phyloP scores from a whole-genome alignment of 768 basidiomycete genomes.

The Leccinum olivaceopallidum region DNA sequence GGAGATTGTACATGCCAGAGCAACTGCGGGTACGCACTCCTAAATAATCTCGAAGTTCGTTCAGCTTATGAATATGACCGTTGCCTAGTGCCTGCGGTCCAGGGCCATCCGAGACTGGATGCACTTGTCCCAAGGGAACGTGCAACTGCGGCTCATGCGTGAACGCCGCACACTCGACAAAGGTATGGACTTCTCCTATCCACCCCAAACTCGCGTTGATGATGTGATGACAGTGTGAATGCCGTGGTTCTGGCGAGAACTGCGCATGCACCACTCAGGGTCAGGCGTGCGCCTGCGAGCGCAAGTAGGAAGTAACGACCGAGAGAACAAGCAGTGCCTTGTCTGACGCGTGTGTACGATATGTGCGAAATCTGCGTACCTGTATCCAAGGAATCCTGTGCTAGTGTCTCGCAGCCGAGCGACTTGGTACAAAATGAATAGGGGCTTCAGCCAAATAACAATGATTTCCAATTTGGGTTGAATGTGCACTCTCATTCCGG shows the following conservation, averaged over 20 bases:
- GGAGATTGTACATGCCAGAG: constrained; percentile 30
- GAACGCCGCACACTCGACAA: constrained; percentile 29
- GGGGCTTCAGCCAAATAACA: not conserved
- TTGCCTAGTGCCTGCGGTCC: constrained; percentile 32
- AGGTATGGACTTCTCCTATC: constrained; percentile 9
- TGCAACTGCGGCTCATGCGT: constrained; percentile 33
- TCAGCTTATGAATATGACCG: not conserved
- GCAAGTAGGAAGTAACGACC: constrained; percentile 15
- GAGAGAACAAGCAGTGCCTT: constrained; percentile 13
- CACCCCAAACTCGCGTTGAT: not conserved
- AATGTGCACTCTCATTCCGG: constrained; percentile 1
- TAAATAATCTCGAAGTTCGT: not conserved
- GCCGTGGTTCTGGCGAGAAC: constrained; percentile 17
- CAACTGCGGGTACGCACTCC: constrained; percentile 27
- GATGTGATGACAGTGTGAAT: constrained; percentile 18
- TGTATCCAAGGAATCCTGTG: not conserved
- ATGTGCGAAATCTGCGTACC: not conserved
- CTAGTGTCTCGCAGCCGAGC: not conserved
- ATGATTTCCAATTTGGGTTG: constrained; percentile 12
- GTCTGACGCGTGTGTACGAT: constrained; percentile 7
- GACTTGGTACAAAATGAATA: constrained; percentile 11
- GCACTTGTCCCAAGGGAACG: constrained; percentile 30
- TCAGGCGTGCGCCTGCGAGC: constrained; percentile 18
- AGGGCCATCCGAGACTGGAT: constrained; percentile 32
- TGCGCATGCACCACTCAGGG: constrained; percentile 21